These are phyloP conservation scores for Cordyceps tenuipes DNA, from an alignment of 2,329 filamentous ascomycete species.

Conservation along the genomic window DNA sequence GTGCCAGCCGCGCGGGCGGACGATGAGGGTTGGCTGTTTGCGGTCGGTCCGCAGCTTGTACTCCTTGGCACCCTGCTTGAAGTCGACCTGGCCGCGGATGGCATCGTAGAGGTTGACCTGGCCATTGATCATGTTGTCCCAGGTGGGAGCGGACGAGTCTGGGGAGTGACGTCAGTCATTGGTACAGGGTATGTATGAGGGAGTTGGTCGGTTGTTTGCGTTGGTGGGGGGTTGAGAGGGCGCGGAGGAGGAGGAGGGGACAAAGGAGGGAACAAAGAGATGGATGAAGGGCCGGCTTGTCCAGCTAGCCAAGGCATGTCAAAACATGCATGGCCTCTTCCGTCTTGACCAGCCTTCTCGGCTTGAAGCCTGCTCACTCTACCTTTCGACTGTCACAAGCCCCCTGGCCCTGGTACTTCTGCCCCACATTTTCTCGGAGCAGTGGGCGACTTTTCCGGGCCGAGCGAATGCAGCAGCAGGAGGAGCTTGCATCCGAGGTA, in stretches of 20 bases:
- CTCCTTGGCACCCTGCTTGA: slow-evolving; percentile 89
- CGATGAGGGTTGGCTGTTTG: slow-evolving; percentile 78
- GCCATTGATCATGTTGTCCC: slow-evolving; percentile 99
- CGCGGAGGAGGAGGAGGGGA: neutral
- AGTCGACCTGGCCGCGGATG: slow-evolving; percentile 87
- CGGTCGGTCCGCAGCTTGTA: slow-evolving; percentile 95
- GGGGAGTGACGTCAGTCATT: slow-evolving; percentile 10
- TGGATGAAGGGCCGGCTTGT: too few species aligned
- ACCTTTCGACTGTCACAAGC: slow-evolving; percentile 4
- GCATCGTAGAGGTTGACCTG: slow-evolving; percentile 97
- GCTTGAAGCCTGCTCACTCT: neutral
- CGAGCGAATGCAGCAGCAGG: neutral
- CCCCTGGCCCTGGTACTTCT: neutral
- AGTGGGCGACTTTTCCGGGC: slow-evolving; percentile 6
- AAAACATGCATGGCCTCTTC: neutral
- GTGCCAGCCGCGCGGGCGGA: slow-evolving; percentile 94
- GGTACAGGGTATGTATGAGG: slow-evolving; percentile 4
- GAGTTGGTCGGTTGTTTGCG: neutral
- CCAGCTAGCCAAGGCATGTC: neutral
- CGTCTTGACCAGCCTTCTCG: neutral
- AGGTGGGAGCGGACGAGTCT: slow-evolving; percentile 94
- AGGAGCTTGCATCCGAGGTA: slow-evolving; percentile 3
- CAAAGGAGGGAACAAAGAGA: neutral
- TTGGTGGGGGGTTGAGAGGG: neutral
- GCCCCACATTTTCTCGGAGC: slow-evolving; percentile 8